phyloP scores from a whole-genome alignment of 2,329 filamentous ascomycete species.

The Colletotrichum endophyticum region DNA sequence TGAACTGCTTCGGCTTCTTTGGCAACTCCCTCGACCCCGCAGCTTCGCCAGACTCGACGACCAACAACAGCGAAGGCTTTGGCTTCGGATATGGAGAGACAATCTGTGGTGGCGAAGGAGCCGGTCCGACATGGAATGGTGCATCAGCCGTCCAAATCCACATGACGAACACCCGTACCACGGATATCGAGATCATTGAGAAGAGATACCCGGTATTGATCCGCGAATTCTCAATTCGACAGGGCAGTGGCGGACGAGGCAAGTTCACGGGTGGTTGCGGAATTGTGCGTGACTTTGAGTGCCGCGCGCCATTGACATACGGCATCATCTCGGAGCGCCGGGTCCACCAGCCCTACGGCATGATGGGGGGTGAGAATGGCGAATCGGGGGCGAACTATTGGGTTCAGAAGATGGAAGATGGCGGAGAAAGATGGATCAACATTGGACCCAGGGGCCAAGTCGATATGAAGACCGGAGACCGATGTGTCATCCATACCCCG shows the following conservation, averaged over 20 bases:
- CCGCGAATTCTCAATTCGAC: constrained; percentile 69
- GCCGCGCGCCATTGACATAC: constrained; percentile 70
- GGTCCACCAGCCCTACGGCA: constrained; percentile 73
- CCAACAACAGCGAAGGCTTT: constrained; percentile 52
- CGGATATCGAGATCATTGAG: constrained; percentile 81
- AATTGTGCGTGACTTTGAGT: constrained; percentile 74
- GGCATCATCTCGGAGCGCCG: constrained; percentile 73
- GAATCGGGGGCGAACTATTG: constrained; percentile 73
- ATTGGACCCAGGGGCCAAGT: constrained; percentile 66
- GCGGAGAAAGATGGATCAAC: constrained; percentile 47
- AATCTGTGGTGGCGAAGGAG: constrained; percentile 66
- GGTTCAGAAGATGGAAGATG: constrained; percentile 43
- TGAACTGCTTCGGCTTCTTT: constrained; percentile 73
- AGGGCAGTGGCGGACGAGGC: constrained; percentile 67
- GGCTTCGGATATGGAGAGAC: constrained; percentile 91
- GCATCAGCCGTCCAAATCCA: constrained; percentile 73
- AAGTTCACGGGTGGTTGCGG: constrained; percentile 70
- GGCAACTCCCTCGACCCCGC: neutral
- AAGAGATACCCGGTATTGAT: constrained; percentile 76
- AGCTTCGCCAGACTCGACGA: neutral
- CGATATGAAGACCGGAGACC: constrained; percentile 61
- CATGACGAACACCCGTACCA: constrained; percentile 88
- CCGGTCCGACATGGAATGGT: neutral
- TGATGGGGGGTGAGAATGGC: constrained; percentile 72
- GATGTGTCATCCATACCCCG: constrained; percentile 65